These are phyloP conservation scores for Stemphylium beticola DNA, from an alignment of 2,329 filamentous ascomycete genomes.

Conservation along the genomic window DNA sequence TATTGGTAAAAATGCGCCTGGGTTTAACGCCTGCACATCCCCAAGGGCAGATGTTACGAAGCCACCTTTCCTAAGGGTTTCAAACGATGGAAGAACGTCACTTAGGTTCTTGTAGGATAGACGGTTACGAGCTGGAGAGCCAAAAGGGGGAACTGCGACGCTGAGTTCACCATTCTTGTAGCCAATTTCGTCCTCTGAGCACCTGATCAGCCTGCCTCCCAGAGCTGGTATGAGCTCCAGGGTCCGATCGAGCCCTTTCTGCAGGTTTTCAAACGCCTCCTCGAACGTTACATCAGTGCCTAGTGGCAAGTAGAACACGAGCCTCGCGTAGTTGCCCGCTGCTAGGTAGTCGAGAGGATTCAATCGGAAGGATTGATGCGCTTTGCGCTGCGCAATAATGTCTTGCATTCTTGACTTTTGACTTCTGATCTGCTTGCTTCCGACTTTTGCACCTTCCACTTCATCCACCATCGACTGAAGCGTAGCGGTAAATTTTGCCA, in stretches of 20 bases:
- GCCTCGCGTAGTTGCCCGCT: slow-evolving; percentile 31
- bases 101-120: slow-evolving; percentile 27
- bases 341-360: slow-evolving; percentile 40
- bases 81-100: slow-evolving; percentile 21
- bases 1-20: slow-evolving; percentile 16
- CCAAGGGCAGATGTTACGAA: slow-evolving; percentile 25
- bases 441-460: no score
- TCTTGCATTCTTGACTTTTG: slow-evolving; percentile 5
- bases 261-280: slow-evolving; percentile 40
- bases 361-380: slow-evolving; percentile 37
- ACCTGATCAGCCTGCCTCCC: slow-evolving; percentile 41
- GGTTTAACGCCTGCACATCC: slow-evolving; percentile 20
- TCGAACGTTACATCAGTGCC: slow-evolving; percentile 29
- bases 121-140: not conserved
- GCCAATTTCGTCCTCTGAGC: slow-evolving; percentile 36
- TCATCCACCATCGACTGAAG: slow-evolving; percentile 9
- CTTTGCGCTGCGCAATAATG: slow-evolving; percentile 17
- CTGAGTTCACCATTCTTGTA: slow-evolving; percentile 34
- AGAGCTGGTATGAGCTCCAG: slow-evolving; percentile 48
- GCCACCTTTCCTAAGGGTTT: slow-evolving; percentile 13
- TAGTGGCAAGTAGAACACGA: slow-evolving; percentile 45
- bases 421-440: not conserved
- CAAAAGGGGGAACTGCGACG: slow-evolving; percentile 24
- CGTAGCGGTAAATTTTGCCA: slow-evolving; percentile 28
- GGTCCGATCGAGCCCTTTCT: slow-evolving; percentile 44